phyloP scores from a whole-genome alignment of 495 filamentous ascomycete species.

The Hyphodiscus hymeniophilus region DNA sequence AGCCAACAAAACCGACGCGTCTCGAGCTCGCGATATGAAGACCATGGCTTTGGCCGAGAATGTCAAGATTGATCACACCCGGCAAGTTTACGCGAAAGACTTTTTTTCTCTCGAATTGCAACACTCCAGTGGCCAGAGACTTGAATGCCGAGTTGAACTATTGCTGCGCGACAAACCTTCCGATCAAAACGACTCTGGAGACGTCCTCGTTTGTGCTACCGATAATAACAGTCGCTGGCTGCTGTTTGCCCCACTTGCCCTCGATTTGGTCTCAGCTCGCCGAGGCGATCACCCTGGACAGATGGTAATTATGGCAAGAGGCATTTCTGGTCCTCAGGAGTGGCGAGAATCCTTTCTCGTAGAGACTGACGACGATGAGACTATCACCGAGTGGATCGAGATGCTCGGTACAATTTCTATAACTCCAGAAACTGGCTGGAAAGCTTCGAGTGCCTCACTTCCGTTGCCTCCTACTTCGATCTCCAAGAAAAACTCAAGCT shows the following conservation, averaged over 20 bases:
- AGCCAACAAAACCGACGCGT: constrained; percentile 73
- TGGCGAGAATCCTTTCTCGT: constrained; percentile 83
- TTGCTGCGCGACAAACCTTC: constrained; percentile 69
- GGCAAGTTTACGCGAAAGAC: constrained; percentile 80
- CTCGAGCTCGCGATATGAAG: constrained; percentile 65
- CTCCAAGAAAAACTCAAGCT: background rate
- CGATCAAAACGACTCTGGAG: constrained; percentile 49
- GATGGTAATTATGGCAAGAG: constrained; percentile 79
- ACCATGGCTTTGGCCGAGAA: constrained; percentile 61
- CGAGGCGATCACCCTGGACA: constrained; percentile 60
- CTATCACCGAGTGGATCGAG: constrained; percentile 77
- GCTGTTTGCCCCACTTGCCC: constrained; percentile 76
- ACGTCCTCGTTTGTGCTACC: constrained; percentile 85
- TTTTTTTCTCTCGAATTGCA: constrained; percentile 76
- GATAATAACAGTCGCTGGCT: constrained; percentile 72
- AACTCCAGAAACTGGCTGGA: constrained; percentile 45
- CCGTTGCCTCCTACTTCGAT: background rate
- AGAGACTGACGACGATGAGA: constrained; percentile 58
- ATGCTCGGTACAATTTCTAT: constrained; percentile 70
- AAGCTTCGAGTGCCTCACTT: background rate
- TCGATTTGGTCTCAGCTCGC: constrained; percentile 66
- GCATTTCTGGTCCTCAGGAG: constrained; percentile 43
- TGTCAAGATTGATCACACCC: constrained; percentile 60
- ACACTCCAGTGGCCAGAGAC: constrained; percentile 82
- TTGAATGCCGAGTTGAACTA: constrained; percentile 85